Evolutionary conservation across 306 rosid genomes (phyloP), one percentile per base, ranked within the genome.

Genomic region (Vigna reflexopilosa): DNA sequence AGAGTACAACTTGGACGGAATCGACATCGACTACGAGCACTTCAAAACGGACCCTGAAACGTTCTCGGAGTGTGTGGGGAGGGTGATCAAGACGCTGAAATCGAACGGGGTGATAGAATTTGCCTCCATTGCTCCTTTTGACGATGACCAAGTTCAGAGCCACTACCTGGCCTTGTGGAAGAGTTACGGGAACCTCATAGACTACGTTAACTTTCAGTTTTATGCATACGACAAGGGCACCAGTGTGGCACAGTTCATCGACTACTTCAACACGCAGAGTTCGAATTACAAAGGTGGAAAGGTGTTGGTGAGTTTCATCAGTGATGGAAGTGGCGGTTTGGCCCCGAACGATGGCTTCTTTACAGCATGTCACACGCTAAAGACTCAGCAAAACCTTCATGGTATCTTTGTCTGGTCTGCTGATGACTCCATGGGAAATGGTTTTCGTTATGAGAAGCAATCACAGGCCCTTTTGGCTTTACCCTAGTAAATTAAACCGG

Each of bases 401-500:
- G 92, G 98, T 0, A 91, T 93, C 72, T 93, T 93, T 81, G 84
- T 91, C 3, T 90, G 93, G 97, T 90, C 88, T 26, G 97, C 96
- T n/a, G 98, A 93, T 85, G 97, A 91, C 15, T 91, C 98, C 15
- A 81, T 55, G 90, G 84, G 55, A 8, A 81, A 79, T 62, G 88
- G 86, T 12, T 90, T 93, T 63, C 86, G 76, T 16, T 91, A 83
- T 69, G 98, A 93, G 89, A 90, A 87, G 79, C 87, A 80, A 67
- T 84, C 96, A 14, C 96, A 89, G 19, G 83, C 86, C 0, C 90
- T 93, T 57, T 81, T 93, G 57, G 93, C 92, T 30, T 2, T n/a
- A 34, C 74, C 80, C 1, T 17, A 83, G 14, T 85, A 85, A 82
- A 69, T 24, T 70, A 54, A 0, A 74, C 26, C 64, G 28, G 9